Conservation (phyloP, 495 filamentous ascomycete genomes). For the Penicillium daleae region DNA sequence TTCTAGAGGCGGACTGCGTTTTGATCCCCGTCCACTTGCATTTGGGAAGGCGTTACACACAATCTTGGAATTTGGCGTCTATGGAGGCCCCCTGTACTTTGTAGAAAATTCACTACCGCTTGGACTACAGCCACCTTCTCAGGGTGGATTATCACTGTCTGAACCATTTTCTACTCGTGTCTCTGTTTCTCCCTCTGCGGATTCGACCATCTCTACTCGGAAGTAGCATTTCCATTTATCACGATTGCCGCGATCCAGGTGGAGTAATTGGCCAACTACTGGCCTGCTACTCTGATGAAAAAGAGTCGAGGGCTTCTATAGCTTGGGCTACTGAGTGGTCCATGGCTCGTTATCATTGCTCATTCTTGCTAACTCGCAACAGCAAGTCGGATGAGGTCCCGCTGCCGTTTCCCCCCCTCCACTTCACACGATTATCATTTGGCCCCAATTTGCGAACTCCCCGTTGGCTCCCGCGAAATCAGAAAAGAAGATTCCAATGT, state of each 20-base stretch:
- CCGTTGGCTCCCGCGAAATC: not conserved
- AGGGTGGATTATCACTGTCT: not conserved
- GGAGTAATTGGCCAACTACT: not conserved
- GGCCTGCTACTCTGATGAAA: not conserved
- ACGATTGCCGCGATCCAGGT: not conserved
- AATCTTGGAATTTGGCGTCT: conserved; percentile 19
- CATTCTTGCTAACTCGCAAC: not conserved
- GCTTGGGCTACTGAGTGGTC: no score
- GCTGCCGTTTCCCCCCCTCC: not conserved
- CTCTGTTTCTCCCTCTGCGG: not conserved
- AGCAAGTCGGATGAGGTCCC: not conserved
- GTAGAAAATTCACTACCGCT: conserved; percentile 1
- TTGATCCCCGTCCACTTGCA: conserved; percentile 12
- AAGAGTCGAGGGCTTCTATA: not conserved
- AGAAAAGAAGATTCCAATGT: not conserved
- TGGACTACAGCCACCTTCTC: not conserved
- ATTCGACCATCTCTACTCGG: no score
- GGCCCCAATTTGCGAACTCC: not conserved
- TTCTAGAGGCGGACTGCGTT: not conserved
- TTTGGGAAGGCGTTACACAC: conserved; percentile 23
- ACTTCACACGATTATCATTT: not conserved
- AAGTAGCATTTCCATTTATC: not conserved
- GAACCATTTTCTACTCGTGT: not conserved
- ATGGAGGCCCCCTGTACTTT: conserved; percentile 18
- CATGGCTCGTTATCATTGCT: not conserved